Evolutionary conservation across 1,284 basidiomycete species (phyloP), one percentile per base, ranked within the genome.

Genomic region (Apiotrichum veenhuisii): DNA sequence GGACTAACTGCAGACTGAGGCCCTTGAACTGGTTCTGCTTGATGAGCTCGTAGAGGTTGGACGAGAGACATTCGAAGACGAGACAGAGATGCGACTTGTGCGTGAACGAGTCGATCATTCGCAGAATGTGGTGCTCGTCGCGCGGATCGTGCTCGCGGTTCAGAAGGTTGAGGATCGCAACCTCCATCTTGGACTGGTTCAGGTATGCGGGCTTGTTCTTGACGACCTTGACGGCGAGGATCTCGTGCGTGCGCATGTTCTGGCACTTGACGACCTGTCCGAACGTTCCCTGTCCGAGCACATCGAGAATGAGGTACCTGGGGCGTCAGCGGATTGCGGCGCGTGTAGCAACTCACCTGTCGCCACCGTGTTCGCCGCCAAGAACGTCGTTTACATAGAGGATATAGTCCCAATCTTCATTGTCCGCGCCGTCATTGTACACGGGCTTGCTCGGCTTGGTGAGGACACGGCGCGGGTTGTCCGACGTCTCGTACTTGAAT

Each of bases 1-100:
- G 92, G 67, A 98, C 95, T 47, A 98, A 85, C 72, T 95, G 91
- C 5, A 92, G 95, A 77, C 89, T 93, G 52, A 98, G 80, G 3
- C 95, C 96, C 76, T 96, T 90, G 83, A 98, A 99, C 73, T 95
- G 92, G 78, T 98, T 98, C 79, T 98, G 96, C 81, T 98, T 98
- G 85, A 99, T 98, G 68, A 99, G 84, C 78, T 99, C 95, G 81
- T 98, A 98, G 59, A 98, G 82, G 74, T 99, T 99, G 41, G 92
- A 96, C 20, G 92, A 96, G 10, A 99, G 83, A 55, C 98, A 84
- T 78, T 99, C 95, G 73, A 98, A 97, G 47, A 98, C 95, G 62
- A 98, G 87, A 77, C 95, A 98, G 45, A 98, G 82, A 76, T 99
- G 96, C 69, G 85, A 92, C 67, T 89, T 87, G 79, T 98, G 95